phyloP scores from a whole-genome alignment of 2,329 filamentous ascomycete species.

The Colletotrichum cordylinicola region DNA sequence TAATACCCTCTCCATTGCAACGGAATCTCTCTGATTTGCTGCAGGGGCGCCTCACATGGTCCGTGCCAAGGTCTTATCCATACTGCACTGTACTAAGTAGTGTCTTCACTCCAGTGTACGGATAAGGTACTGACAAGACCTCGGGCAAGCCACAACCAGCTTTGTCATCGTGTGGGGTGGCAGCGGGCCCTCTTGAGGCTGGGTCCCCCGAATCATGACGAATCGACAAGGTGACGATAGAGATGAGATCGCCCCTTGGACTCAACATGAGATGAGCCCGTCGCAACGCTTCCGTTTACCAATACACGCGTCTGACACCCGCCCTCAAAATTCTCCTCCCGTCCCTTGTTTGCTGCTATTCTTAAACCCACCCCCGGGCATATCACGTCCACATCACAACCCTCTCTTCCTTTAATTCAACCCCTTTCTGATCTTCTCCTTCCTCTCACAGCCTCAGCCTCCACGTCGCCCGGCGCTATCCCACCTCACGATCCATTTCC shows the following conservation, averaged over 20 bases:
- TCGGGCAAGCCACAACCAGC: slow-evolving; percentile 5
- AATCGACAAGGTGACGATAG: not conserved
- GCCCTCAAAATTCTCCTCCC: not conserved
- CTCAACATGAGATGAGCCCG: slow-evolving; percentile 8
- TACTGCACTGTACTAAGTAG: no score
- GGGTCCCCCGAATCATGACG: slow-evolving; percentile 14
- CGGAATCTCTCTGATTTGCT: not conserved
- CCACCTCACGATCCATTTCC: not conserved
- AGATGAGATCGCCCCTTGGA: slow-evolving; percentile 6
- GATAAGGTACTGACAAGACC: no score
- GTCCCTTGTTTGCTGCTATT: slow-evolving; percentile 6
- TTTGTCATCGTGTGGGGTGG: slow-evolving; percentile 7
- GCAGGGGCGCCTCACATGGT: not conserved
- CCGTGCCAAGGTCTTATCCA: not conserved
- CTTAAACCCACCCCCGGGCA: not conserved
- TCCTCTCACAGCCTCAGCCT: slow-evolving; percentile 13
- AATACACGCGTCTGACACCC: not conserved
- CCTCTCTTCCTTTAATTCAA: not conserved
- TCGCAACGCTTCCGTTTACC: slow-evolving; percentile 2
- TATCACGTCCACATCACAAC: not conserved
- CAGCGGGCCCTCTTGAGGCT: not conserved
- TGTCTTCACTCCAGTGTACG: no score
- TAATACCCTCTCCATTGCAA: not conserved
- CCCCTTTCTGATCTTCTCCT: not conserved
- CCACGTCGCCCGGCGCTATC: not conserved